Percentiles rank a stretch among this genome's conserved stretches.
phyloP scores from a whole-genome alignment of 2,329 filamentous ascomycete genomes.

The Stachybotrys chartarum region DNA sequence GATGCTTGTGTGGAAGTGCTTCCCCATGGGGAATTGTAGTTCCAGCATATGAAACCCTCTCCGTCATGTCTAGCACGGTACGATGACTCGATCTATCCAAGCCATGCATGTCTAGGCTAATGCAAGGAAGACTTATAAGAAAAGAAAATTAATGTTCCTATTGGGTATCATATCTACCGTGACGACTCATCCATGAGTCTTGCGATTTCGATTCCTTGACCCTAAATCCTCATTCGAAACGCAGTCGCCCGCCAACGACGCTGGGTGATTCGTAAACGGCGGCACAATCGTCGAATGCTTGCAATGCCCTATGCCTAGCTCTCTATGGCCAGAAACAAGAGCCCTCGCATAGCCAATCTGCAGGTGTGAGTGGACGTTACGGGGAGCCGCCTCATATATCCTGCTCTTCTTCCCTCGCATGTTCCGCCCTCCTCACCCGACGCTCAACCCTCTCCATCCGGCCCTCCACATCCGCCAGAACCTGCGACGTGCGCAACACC shows the following conservation, averaged over 20 bases:
- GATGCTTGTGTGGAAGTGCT: too few species aligned
- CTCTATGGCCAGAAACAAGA: not conserved
- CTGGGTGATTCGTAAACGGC: too few species aligned
- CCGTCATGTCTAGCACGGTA: not conserved
- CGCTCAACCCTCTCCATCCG: slow-evolving; percentile 60
- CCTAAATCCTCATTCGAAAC: too few species aligned
- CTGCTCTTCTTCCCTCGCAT: slow-evolving; percentile 43
- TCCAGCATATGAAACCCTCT: not conserved
- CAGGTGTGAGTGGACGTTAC: not conserved
- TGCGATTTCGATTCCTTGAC: too few species aligned
- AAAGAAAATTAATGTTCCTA: not conserved
- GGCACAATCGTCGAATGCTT: not conserved
- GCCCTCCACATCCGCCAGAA: slow-evolving; percentile 65
- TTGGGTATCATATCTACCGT: not conserved
- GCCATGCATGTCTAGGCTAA: not conserved
- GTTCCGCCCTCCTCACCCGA: slow-evolving; percentile 57
- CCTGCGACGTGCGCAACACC: slow-evolving; percentile 59
- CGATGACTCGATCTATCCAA: not conserved
- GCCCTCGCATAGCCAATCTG: not conserved
- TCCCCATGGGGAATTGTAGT: not conserved
- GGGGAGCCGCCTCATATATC: slow-evolving; percentile 15
- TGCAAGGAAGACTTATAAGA: not conserved
- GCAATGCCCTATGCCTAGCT: not conserved
- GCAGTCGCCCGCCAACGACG: too few species aligned
- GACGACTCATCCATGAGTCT: too few species aligned